A percentile compares a stretch with the other conserved stretches of the same genome.
Conservation (phyloP, 305 asterid genomes). For the Petunia hybrid region DNA sequence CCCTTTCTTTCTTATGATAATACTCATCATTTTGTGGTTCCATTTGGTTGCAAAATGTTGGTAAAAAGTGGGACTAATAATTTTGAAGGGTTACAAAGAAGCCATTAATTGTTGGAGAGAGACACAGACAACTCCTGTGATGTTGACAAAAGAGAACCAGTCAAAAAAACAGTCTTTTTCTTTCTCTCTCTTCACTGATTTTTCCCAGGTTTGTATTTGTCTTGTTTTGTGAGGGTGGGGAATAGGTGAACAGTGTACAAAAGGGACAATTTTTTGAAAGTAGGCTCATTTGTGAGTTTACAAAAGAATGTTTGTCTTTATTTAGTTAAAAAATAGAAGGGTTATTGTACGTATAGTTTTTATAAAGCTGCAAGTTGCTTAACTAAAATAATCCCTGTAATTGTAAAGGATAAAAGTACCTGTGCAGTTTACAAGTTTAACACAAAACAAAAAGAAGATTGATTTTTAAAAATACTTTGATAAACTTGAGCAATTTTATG, state of each 20-base stretch:
- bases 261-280: neutral
- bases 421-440: too few species aligned
- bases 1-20: constrained; percentile 67
- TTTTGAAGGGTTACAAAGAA: neutral
- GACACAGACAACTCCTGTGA: neutral
- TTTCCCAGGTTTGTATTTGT: constrained; percentile 21
- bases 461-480: too few species aligned
- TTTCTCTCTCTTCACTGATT: constrained; percentile 39
- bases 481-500: too few species aligned
- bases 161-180: constrained; percentile 26
- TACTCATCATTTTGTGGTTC: constrained; percentile 60
- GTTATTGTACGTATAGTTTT: neutral
- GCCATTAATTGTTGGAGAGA: constrained; percentile 6
- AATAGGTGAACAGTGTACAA: neutral
- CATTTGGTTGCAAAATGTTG: constrained; percentile 42
- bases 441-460: too few species aligned
- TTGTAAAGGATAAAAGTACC: neutral
- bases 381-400: neutral
- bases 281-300: neutral
- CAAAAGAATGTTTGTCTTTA: constrained; percentile 4
- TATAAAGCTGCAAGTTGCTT: neutral
- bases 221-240: constrained; percentile 8
- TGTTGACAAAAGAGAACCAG: constrained; percentile 27
- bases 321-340: neutral
- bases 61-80: neutral